A percentile compares a stretch with the other conserved stretches of the same genome.
phyloP scores from a whole-genome alignment of 2,329 filamentous ascomycete genomes.

The Pseudocercospora vitis region DNA sequence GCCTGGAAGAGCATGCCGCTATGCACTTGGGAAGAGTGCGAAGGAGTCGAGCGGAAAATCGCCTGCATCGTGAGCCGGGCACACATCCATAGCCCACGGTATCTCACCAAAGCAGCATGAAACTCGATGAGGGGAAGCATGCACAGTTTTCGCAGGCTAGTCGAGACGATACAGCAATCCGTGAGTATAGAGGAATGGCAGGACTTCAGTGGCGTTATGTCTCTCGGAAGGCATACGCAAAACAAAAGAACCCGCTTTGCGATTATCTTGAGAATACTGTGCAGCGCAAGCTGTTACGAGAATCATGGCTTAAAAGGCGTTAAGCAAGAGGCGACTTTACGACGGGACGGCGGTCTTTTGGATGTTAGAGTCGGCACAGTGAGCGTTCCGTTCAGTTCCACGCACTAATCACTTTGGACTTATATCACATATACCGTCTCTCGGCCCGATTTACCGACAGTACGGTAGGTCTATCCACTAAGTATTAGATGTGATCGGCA shows the following conservation, averaged over 20 bases:
- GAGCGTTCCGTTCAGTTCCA: slow-evolving; percentile 8
- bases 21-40: too few species aligned
- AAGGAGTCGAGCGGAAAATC: too few species aligned
- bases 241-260: not conserved
- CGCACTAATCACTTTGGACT: too few species aligned
- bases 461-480: slow-evolving; percentile 3
- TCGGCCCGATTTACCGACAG: not conserved
- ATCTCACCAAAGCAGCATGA: too few species aligned
- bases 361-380: not conserved
- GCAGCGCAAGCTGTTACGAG: not conserved
- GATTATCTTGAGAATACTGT: not conserved
- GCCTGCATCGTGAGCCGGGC: too few species aligned
- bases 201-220: not conserved
- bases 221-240: not conserved
- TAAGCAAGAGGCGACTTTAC: not conserved
- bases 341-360: not conserved
- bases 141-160: too few species aligned
- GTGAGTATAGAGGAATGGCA: not conserved
- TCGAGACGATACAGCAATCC: not conserved
- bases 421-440: slow-evolving; percentile 5
- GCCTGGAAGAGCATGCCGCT: too few species aligned
- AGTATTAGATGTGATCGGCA: too few species aligned
- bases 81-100: too few species aligned
- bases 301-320: not conserved
- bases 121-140: too few species aligned